phyloP scores from a whole-genome alignment of 345 rosid genomes.

The Eutrema heterophyllum region DNA sequence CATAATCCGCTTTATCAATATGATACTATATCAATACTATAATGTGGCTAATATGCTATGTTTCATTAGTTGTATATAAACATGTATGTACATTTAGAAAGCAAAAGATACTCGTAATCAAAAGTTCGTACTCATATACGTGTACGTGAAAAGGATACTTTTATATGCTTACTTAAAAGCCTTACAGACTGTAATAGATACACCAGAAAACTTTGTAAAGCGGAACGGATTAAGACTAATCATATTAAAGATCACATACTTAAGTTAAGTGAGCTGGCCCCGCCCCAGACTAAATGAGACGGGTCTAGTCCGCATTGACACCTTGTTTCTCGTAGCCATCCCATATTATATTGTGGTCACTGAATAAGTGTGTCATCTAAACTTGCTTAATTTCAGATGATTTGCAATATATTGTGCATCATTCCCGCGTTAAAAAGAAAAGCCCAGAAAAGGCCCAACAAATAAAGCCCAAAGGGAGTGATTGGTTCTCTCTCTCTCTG shows the following conservation, averaged over 20 bases:
- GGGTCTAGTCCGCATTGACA: background rate
- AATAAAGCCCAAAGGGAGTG: background rate
- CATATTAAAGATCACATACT: background rate
- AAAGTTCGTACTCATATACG: background rate
- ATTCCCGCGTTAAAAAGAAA: background rate
- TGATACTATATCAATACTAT: too few relatives aligned
- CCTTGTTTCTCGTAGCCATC: background rate
- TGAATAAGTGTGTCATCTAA: background rate
- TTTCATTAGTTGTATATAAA: background rate
- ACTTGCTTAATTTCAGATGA: background rate
- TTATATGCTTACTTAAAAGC: background rate
- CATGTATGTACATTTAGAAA: too few relatives aligned
- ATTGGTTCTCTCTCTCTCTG: slow-evolving; percentile 8
- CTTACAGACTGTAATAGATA: background rate
- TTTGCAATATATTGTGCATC: background rate
- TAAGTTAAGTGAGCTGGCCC: background rate
- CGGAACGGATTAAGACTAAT: background rate
- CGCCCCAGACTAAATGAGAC: background rate
- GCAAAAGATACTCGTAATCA: background rate
- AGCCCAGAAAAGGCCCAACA: slow-evolving; percentile 11
- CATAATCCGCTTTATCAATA: background rate
- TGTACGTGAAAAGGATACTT: background rate
- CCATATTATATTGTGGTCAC: background rate
- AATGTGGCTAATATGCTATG: background rate
- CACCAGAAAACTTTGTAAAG: background rate